phyloP scores from a whole-genome alignment of 164 flowering plant genomes.

The Euptelea pleiosperma region DNA sequence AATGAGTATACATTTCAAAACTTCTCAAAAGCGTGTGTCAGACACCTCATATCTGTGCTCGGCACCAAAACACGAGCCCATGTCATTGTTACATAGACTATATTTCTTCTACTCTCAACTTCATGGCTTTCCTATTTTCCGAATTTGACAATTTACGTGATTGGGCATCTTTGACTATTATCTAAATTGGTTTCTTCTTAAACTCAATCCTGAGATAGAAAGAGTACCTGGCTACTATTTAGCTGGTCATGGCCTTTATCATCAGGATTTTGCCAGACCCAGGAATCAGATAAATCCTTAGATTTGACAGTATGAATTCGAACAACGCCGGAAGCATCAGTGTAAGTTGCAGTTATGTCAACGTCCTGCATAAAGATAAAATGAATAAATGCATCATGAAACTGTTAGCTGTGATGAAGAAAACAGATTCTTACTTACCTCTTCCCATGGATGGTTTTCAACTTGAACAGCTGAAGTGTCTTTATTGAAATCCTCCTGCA shows the following conservation, averaged over 20 bases:
- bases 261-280: slow-evolving; percentile 57
- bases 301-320: slow-evolving; percentile 45
- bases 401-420: background rate
- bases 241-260: slow-evolving; percentile 30
- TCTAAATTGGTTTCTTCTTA: background rate
- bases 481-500: slow-evolving; percentile 28
- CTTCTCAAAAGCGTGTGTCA: too few species aligned
- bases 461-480: slow-evolving; percentile 11
- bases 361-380: slow-evolving; percentile 47
- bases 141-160: background rate
- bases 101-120: background rate
- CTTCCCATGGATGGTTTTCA: slow-evolving; percentile 21
- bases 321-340: slow-evolving; percentile 61
- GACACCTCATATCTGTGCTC: too few species aligned
- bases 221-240: slow-evolving; percentile 42
- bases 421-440: slow-evolving; percentile 26
- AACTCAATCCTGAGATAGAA: slow-evolving; percentile 11
- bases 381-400: slow-evolving; percentile 10
- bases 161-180: background rate
- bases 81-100: too few species aligned
- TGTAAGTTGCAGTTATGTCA: slow-evolving; percentile 65
- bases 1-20: too few species aligned
- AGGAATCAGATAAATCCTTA: slow-evolving; percentile 34
- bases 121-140: background rate
- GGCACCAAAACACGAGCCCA: too few species aligned